A percentile compares a stretch with the other conserved stretches of the same genome.
Conservation (phyloP, 2,329 filamentous ascomycete species). For the Ophiostoma ips region DNA sequence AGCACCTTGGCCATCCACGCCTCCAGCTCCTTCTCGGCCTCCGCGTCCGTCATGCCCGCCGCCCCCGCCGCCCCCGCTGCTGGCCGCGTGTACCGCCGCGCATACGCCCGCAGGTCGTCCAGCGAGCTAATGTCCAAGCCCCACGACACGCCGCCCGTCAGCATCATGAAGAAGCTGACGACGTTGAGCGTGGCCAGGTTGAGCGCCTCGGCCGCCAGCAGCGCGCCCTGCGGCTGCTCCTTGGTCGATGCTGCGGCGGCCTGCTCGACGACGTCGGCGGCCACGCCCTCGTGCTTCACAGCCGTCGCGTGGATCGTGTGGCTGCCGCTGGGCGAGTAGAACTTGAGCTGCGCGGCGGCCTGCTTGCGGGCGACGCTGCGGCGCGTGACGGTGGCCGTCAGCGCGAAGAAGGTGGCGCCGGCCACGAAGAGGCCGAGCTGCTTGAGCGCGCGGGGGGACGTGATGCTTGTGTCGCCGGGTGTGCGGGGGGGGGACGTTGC, state of each 20-base stretch:
- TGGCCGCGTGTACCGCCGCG: constrained; percentile 28
- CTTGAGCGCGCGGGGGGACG: constrained; percentile 37
- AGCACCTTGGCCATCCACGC: constrained; percentile 48
- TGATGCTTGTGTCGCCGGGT: constrained; percentile 3
- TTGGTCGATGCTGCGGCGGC: constrained; percentile 9
- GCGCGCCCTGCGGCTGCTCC: constrained; percentile 43
- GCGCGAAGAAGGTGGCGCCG: constrained; percentile 60
- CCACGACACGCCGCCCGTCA: constrained; percentile 59
- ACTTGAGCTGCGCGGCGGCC: constrained; percentile 49
- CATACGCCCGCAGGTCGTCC: constrained; percentile 45
- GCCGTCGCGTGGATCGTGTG: constrained; percentile 5
- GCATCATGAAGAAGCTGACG: constrained; percentile 58
- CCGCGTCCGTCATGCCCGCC: constrained; percentile 24
- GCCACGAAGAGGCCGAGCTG: constrained; percentile 60
- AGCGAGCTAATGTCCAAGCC: constrained; percentile 61
- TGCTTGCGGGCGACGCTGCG: constrained; percentile 54
- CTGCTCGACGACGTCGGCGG: not conserved
- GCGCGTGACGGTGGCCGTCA: constrained; percentile 58
- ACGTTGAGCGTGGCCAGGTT: constrained; percentile 82
- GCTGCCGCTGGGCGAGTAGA: constrained; percentile 47
- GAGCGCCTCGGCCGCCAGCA: constrained; percentile 72
- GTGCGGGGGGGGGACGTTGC: not conserved
- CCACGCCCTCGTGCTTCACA: constrained; percentile 15
- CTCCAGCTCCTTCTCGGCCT: constrained; percentile 47
- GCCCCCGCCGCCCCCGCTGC: constrained; percentile 7